Conservation (phyloP, 148 eudicot species). For the Nyssa sinensis region DNA sequence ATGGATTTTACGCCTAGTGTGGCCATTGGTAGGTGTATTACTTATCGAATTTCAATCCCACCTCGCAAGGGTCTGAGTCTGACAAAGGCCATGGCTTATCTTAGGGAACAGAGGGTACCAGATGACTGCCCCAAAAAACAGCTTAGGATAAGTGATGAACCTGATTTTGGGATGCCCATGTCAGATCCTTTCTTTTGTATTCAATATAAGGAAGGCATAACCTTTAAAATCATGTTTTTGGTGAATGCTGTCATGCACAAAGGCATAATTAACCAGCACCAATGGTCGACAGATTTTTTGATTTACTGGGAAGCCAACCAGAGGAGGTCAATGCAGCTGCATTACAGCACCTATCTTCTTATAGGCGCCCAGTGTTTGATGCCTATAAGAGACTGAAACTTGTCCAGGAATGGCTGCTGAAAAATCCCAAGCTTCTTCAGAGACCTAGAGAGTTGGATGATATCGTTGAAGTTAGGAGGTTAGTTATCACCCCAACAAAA, state of each 20-base stretch:
- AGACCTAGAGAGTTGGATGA: conserved; percentile 40
- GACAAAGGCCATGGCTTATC: conserved; percentile 48
- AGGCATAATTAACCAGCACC: conserved; percentile 71
- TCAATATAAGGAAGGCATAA: conserved; percentile 42
- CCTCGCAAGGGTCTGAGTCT: conserved; percentile 60
- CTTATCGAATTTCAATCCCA: conserved; percentile 48
- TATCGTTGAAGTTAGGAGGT: conserved; percentile 63
- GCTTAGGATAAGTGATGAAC: conserved; percentile 54
- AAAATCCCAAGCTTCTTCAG: conserved; percentile 55
- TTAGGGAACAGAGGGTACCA: conserved; percentile 45
- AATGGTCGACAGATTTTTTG: conserved; percentile 47
- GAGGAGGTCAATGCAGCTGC: conserved; percentile 66
- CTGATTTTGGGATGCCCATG: conserved; percentile 48
- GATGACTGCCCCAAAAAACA: conserved; percentile 12
- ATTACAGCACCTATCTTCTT: conserved; percentile 64
- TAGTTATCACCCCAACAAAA: conserved; percentile 83
- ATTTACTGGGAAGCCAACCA: conserved; percentile 46
- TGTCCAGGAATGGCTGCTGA: conserved; percentile 66
- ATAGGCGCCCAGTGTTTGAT: conserved; percentile 58
- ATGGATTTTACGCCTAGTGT: conserved; percentile 70
- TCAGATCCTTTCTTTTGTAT: conserved; percentile 63
- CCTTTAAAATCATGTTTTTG: conserved; percentile 60
- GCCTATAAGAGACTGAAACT: conserved; percentile 40
- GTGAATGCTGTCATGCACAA: conserved; percentile 77
- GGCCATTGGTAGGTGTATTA: conserved; percentile 69